phyloP scores from a whole-genome alignment of 495 filamentous ascomycete species.

The Penicillium antarcticum region DNA sequence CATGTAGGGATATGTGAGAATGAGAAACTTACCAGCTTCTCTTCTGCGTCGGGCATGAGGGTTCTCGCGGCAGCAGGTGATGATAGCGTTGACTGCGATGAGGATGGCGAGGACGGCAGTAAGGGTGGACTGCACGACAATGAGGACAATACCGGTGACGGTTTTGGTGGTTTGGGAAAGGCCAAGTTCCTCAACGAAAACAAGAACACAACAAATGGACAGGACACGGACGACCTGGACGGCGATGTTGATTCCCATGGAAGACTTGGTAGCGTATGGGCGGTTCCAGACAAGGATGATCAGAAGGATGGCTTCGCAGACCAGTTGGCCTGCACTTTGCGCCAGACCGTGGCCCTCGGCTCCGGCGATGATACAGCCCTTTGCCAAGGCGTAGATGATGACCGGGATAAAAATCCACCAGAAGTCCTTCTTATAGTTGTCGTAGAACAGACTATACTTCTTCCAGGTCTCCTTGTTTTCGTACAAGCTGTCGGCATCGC shows the following conservation, averaged over 20 bases:
- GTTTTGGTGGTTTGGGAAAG: conserved; percentile 95
- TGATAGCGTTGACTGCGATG: conserved; percentile 85
- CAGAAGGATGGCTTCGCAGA: conserved; percentile 71
- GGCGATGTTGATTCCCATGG: conserved; percentile 89
- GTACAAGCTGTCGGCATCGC: conserved; percentile 70
- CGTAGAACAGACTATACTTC: conserved; percentile 97
- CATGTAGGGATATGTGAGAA: no score
- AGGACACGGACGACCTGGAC: conserved; percentile 94
- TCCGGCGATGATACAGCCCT: conserved; percentile 82
- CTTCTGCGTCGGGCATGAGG: conserved; percentile 82
- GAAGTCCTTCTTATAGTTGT: conserved; percentile 85
- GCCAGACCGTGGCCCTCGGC: conserved; percentile 81
- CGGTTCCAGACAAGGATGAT: conserved; percentile 75
- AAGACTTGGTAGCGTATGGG: conserved; percentile 79
- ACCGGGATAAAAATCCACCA: conserved; percentile 96
- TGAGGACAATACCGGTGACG: conserved; percentile 82
- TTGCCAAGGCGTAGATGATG: conserved; percentile 91
- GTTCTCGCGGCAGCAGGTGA: conserved; percentile 78
- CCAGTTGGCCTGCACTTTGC: conserved; percentile 74
- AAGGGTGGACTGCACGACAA: conserved; percentile 81
- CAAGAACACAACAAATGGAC: conserved; percentile 81
- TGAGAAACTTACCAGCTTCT: conserved; percentile 67
- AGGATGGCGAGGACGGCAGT: conserved; percentile 84
- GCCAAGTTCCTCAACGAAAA: conserved; percentile 92
- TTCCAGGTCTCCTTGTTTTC: conserved; percentile 89